Percentiles rank a stretch among this genome's conserved stretches.
phyloP scores from a whole-genome alignment of 2,329 filamentous ascomycete genomes.

The Fragosphaeria purpurea region DNA sequence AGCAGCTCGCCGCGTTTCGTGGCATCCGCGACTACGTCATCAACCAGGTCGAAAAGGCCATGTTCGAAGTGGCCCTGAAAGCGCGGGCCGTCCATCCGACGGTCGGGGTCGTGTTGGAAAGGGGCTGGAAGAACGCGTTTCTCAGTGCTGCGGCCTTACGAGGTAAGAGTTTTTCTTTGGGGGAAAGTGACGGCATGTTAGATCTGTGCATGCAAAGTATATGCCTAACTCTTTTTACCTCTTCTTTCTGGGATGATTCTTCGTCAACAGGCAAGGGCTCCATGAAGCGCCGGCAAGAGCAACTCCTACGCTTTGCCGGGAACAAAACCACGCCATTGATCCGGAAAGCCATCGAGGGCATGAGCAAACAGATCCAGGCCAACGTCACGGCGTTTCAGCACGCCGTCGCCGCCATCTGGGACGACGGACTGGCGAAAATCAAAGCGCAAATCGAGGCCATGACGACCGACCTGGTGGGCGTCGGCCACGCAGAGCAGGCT shows the following conservation, averaged over 20 bases:
- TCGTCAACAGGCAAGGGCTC: not conserved
- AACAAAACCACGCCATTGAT: not conserved
- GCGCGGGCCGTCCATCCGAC: not conserved
- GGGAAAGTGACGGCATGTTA: not conserved
- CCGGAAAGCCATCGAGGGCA: not conserved
- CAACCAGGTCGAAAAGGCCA: slow-evolving; percentile 1
- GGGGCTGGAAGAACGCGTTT: not conserved
- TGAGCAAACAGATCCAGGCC: not conserved
- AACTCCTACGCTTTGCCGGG: not conserved
- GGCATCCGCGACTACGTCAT: slow-evolving; percentile 2
- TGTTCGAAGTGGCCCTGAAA: not conserved
- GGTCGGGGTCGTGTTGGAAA: not conserved
- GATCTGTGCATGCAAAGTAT: too few species aligned
- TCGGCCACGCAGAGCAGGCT: not conserved
- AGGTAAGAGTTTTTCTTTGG: not conserved
- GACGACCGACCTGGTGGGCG: not conserved
- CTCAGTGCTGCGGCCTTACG: not conserved
- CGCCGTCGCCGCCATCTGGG: not conserved
- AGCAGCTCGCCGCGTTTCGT: not conserved
- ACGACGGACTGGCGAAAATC: not conserved
- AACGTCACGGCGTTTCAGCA: not conserved
- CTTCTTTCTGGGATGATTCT: too few species aligned
- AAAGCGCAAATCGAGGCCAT: not conserved
- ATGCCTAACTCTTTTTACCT: too few species aligned
- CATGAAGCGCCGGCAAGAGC: not conserved